These are phyloP conservation scores for Cunninghamia lanceolata DNA, from an alignment of 75 land plant species.

Conservation along the genomic window DNA sequence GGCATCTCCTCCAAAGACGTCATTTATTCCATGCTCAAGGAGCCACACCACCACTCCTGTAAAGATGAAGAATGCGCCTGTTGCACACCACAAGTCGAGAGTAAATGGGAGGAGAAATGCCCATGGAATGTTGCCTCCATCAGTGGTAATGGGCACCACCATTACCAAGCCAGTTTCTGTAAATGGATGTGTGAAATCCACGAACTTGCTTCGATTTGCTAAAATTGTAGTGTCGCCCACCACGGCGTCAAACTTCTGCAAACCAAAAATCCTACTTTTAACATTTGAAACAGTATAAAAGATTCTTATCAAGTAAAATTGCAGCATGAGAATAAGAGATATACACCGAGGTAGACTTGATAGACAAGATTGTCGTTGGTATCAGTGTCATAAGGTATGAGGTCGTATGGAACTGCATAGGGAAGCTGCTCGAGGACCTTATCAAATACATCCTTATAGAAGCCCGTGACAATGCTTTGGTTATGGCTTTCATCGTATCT, in stretches of 20 bases:
- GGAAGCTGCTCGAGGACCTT: constrained; percentile 19
- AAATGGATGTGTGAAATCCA: constrained; percentile 87
- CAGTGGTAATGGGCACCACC: constrained; percentile 48
- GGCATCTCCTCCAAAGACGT: constrained; percentile 41
- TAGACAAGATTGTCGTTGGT: constrained; percentile 7
- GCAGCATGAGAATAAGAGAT: neutral
- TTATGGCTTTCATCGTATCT: constrained; percentile 5
- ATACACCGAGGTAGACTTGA: constrained; percentile 13
- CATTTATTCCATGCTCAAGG: constrained; percentile 53
- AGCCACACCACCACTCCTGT: constrained; percentile 59
- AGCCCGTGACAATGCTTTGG: constrained; percentile 16
- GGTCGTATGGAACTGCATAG: constrained; percentile 27
- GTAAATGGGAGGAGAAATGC: constrained; percentile 53
- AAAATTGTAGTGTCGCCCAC: constrained; percentile 75
- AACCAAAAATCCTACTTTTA: neutral
- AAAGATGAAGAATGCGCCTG: constrained; percentile 28
- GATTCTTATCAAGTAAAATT: neutral
- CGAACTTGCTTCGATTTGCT: constrained; percentile 48
- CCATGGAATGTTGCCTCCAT: constrained; percentile 32
- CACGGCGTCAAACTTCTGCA: constrained; percentile 71
- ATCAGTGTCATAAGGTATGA: constrained; percentile 30
- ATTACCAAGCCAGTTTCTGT: constrained; percentile 64
- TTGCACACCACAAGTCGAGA: constrained; percentile 39
- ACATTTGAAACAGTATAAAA: neutral
- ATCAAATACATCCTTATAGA: constrained; percentile 36